phyloP scores from a whole-genome alignment of 1,284 basidiomycete genomes.

The Acaromyces ingoldii region DNA sequence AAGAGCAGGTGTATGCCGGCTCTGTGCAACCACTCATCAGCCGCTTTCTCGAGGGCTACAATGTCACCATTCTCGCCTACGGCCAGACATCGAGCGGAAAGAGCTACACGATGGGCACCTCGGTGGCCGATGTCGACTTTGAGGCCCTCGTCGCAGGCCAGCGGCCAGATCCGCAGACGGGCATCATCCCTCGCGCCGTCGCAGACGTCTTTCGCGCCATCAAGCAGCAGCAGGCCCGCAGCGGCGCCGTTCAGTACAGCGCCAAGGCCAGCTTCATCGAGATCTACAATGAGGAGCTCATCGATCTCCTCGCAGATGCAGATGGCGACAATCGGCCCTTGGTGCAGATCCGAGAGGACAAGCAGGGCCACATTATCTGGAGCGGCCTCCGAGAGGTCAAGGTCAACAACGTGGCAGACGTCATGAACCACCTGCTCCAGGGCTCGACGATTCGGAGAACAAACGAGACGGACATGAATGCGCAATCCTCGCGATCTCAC shows the following conservation, averaged over 20 bases:
- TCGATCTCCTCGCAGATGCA: slow-evolving; percentile 48
- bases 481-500: slow-evolving; percentile 93
- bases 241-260: slow-evolving; percentile 54
- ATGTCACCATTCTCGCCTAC: slow-evolving; percentile 95
- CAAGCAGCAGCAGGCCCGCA: slow-evolving; percentile 52
- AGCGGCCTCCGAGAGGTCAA: slow-evolving; percentile 84
- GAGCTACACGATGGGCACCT: slow-evolving; percentile 80
- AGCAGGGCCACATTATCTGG: slow-evolving; percentile 95
- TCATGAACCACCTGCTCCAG: slow-evolving; percentile 77
- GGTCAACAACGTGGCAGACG: slow-evolving; percentile 75
- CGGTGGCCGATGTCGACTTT: slow-evolving; percentile 33
- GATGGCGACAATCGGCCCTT: slow-evolving; percentile 59
- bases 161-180: slow-evolving; percentile 52
- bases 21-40: slow-evolving; percentile 80
- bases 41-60: slow-evolving; percentile 90
- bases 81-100: slow-evolving; percentile 96
- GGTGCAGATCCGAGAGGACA: slow-evolving; percentile 93
- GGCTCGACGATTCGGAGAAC: slow-evolving; percentile 86
- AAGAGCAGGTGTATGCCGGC: slow-evolving; percentile 75
- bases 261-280: slow-evolving; percentile 61
- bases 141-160: slow-evolving; percentile 32
- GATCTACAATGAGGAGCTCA: slow-evolving; percentile 80
- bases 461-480: slow-evolving; percentile 98
- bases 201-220: slow-evolving; percentile 80
- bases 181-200: slow-evolving; percentile 91